Evolutionary conservation across 2,329 filamentous ascomycete genomes (phyloP).

Genomic region (Fusarium sp.): DNA sequence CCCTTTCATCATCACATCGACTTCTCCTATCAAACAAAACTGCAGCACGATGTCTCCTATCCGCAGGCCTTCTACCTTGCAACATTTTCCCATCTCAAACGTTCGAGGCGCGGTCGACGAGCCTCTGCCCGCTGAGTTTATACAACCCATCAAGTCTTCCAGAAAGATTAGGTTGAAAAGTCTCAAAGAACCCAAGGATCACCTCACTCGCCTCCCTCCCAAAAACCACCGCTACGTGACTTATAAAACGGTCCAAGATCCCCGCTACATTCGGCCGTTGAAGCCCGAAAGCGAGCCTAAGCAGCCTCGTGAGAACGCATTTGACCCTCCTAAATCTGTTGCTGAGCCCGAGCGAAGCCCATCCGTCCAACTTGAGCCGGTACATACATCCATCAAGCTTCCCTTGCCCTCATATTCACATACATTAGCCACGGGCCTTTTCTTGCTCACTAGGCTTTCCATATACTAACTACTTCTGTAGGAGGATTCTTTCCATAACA

Average conservation of each 20-base stretch:
- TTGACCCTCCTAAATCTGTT: slow-evolving; percentile 11
- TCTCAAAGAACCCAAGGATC: slow-evolving; percentile 23
- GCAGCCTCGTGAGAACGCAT: slow-evolving; percentile 21
- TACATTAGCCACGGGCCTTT: background rate
- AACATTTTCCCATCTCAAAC: slow-evolving; percentile 20
- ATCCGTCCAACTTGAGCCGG: slow-evolving; percentile 23
- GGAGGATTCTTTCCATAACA: slow-evolving; percentile 89
- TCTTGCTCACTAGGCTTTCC: background rate
- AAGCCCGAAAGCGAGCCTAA: slow-evolving; percentile 8
- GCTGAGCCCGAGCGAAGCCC: slow-evolving; percentile 29
- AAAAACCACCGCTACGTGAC: slow-evolving; percentile 29
- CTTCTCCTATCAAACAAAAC: background rate
- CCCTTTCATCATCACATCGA: background rate
- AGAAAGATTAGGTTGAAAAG: slow-evolving; percentile 22
- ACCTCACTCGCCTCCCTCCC: slow-evolving; percentile 21
- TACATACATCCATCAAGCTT: slow-evolving; percentile 23
- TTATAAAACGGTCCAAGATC: slow-evolving; percentile 7
- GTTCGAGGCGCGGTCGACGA: slow-evolving; percentile 12
- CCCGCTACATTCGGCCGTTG: slow-evolving; percentile 30
- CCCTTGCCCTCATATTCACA: background rate
- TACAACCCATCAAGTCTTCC: background rate
- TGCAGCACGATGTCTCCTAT: slow-evolving; percentile 16
- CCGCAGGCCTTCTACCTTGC: slow-evolving; percentile 7
- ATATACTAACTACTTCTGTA: slow-evolving; percentile 55
- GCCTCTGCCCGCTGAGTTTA: slow-evolving; percentile 2